Base-by-base conservation (phyloP, 768 basidiomycete species). In the Lanmaoa rubissima region DNA sequence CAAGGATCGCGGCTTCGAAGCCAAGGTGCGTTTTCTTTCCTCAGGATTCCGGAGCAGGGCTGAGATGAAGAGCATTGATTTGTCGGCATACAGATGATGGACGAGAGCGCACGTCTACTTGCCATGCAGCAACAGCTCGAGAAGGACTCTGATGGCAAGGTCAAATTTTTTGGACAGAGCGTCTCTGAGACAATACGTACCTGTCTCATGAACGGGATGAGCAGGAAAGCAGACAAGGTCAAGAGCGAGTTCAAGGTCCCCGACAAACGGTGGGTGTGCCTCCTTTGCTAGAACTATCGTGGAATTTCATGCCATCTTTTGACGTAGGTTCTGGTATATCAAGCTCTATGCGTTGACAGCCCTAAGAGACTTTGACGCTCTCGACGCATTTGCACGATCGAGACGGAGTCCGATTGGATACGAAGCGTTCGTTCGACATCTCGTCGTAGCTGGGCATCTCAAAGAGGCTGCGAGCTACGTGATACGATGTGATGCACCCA, bases 381-480 rank as follows among this genome's bases (percentile, higher is more conserved):
- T 98, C 14, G 94, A 98, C 47, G 69, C 80, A 0, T 96, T 99
- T 68, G 84, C 94, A 2, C 89, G 86, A 63, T 89, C 88, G 36
- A 94, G 84, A 73, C 83, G 92, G 62, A 93, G 90, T 70, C 95
- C 96, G 5, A 98, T 98, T 55, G 96, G 97, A 1, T 98, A 96
- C 66, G 95, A 98, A 67, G 81, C 88, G 0, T 94, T 94, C 68
- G 93, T 94, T 26, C 83, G 79, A 38, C 85, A 91, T 61, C 79
- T 97, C 38, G 82, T 91, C 31, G 79, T 84, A 48, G 83, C 85
- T 39, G 92, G 91, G 0, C 85, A 88, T 69, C 65, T 72, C 28
- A 90, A 83, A 66, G 90, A 96, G 67, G 97, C 92, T 4, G 76
- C 84, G 1, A 55, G 75, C 5, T 98, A 88, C 67, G 90, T 98